Evolutionary conservation across 352 stramenopile species (phyloP), one percentile per base, ranked within the genome.

Genomic region (Aphanomyces euteiches): DNA sequence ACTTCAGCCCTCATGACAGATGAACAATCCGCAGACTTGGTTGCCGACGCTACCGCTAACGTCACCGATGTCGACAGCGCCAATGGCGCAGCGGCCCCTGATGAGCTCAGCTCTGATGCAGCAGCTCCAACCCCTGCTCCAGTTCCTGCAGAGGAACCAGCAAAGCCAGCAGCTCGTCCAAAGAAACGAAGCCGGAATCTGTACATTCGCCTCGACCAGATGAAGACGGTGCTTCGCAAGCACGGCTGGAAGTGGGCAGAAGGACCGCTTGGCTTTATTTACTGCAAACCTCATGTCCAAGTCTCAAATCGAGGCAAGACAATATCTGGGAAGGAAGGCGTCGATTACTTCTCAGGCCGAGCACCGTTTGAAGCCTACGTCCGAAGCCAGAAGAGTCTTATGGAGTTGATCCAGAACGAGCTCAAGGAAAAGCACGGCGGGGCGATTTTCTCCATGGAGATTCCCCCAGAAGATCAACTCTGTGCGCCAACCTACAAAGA

Each of bases 201-300:
- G 54, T 61, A 61, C 54, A 61, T 61, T 39, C 54, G 54, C 13
- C 54, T 61, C 17, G 54, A 61, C 37, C 54, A 61, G n/a, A 61
- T 61, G 54, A 61, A 61, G 43, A 61, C 54, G 6, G 54, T 61
- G 54, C 21, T 61, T 28, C 54, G 54, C 19, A 61, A 61, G 34
- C 54, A 61, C 5, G 54, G 54, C 28, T 61, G 54, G 54, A 61
- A 61, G 34, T 61, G 54, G 54, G 54, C 37, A 6, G 54, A 61
- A 37, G 54, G 54, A 12, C 54, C 54, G 3, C 19, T 40, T 17
- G 54, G 54, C 7, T 61, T 61, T 37, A 61, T 61, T n/a, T 61
- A 61, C 54, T 61, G 54, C 54, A 61, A 61, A 37, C 54, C 54
- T 10, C 54, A 61, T 37, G 54, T 61, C 54, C 15, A 61, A 61